Base-by-base conservation (phyloP, 2,329 filamentous ascomycete species). In the Reticulascus tulasneorum region DNA sequence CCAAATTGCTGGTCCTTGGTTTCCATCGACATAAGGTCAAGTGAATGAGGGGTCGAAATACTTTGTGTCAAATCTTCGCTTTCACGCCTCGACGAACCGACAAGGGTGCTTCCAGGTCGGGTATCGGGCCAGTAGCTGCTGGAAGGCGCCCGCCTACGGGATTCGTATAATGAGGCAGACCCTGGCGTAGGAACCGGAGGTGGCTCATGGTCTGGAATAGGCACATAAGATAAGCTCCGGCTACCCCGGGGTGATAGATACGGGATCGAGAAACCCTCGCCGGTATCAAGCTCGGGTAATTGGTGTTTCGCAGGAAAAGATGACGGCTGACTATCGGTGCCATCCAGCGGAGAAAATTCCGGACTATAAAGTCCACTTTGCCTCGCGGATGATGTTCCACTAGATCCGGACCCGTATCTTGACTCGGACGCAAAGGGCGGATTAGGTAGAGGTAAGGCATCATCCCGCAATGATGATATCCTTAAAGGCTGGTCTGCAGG, bases 241-340 rank as follows among this genome's bases (percentile, higher is more conserved):
- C 50, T 52, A 12, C 45, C 39, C 42, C 55, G 53, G 43, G 60
- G 51, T 37, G 62, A 59, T 25, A 68, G 44, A 40, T 71, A 73
- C 4, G 67, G 64, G n/a, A 74, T 58, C 7, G 62, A 64, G 42
- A 76, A 74, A n/a, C 63, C 65, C 39, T 60, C 63, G 6, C 69
- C 69, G 5, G 67, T 72, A 37, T 77, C 71, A 9, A 75, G 51
- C 39, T 75, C 70, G 1, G 71, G 68, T 7, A 75, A 61, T 26
- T 66, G 67, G 23, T 67, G 64, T 10, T 55, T 50, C 31, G 45
- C 47, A 10, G 51, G 51, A 24, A 40, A 40, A 4, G 36, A 29
- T 19, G 36, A 32, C 6, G 32, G 28, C 13, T 38, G 33, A 6
- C 28, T 23, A 9, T 33, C 37, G 21, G 20, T 29, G 5, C 43